Conservation (phyloP, 2,329 filamentous ascomycete genomes). For the Piedraia hortae region DNA sequence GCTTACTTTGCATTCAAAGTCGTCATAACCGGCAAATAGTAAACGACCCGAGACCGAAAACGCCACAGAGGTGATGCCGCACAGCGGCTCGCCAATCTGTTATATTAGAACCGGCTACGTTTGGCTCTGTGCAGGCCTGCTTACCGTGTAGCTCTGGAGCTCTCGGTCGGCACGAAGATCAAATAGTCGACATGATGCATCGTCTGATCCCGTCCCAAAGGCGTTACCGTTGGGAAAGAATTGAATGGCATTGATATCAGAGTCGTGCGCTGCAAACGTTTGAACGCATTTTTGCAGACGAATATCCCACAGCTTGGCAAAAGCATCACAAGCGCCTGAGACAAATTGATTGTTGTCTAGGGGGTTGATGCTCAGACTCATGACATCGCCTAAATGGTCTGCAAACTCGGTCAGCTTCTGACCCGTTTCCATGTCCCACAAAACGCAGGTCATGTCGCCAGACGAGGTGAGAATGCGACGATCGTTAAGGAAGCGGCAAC, state of each 20-base stretch:
- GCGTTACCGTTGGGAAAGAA: slow-evolving; percentile 98
- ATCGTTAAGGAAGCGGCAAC: slow-evolving; percentile 97
- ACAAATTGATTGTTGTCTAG: slow-evolving; percentile 98
- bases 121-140: too few species aligned
- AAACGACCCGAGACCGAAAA: slow-evolving; percentile 90
- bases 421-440: slow-evolving; percentile 97
- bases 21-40: slow-evolving; percentile 90
- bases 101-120: too few species aligned
- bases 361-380: slow-evolving; percentile 98
- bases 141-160: slow-evolving; percentile 38
- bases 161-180: slow-evolving; percentile 87
- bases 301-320: slow-evolving; percentile 97
- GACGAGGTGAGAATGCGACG: slow-evolving; percentile 92
- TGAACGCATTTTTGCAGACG: slow-evolving; percentile 93
- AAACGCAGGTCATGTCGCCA: slow-evolving; percentile 98
- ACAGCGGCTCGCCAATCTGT: slow-evolving; percentile 87
- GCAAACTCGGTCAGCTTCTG: slow-evolving; percentile 95
- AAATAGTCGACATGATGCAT: slow-evolving; percentile 88
- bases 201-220: slow-evolving; percentile 91
- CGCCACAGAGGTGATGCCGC: slow-evolving; percentile 91
- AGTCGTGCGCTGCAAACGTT: slow-evolving; percentile 94
- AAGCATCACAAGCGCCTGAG: slow-evolving; percentile 94
- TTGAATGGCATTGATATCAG: slow-evolving; percentile 97
- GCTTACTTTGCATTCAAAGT: slow-evolving; percentile 96
- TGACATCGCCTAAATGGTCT: slow-evolving; percentile 92